These are phyloP conservation scores for Aspergillus quadricinctus DNA, from an alignment of 2,329 filamentous ascomycete genomes.

Conservation along the genomic window DNA sequence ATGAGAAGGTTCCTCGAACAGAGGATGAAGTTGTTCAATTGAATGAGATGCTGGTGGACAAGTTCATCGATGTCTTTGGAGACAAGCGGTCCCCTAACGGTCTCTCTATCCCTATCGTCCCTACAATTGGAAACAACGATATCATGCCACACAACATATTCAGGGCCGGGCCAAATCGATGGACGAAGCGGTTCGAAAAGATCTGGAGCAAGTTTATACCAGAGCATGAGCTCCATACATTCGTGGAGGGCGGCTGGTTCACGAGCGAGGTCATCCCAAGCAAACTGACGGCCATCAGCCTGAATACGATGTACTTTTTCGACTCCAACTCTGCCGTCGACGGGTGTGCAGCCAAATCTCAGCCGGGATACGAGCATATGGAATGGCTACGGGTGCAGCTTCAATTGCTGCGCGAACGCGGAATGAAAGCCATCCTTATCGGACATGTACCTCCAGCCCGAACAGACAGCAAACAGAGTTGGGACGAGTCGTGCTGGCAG, in stretches of 20 bases:
- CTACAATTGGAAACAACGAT: constrained; percentile 95
- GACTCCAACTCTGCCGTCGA: constrained; percentile 90
- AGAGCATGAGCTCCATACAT: constrained; percentile 84
- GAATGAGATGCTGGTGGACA: constrained; percentile 71
- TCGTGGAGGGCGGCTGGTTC: constrained; percentile 92
- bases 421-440: constrained; percentile 91
- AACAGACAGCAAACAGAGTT: constrained; percentile 76
- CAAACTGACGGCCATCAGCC: constrained; percentile 80
- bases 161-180: constrained; percentile 75
- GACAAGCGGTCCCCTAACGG: constrained; percentile 51
- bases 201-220: constrained; percentile 88
- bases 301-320: constrained; percentile 97
- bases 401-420: constrained; percentile 71
- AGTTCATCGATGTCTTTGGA: constrained; percentile 71
- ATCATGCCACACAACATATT: constrained; percentile 97
- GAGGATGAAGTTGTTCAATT: constrained; percentile 69
- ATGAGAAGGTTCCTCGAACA: constrained; percentile 72
- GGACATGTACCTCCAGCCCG: constrained; percentile 91
- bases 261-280: constrained; percentile 85
- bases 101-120: constrained; percentile 73
- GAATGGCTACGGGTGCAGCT: constrained; percentile 93
- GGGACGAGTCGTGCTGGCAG: constrained; percentile 98
- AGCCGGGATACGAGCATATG: constrained; percentile 91
- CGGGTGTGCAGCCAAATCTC: constrained; percentile 71
- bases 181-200: constrained; percentile 70